Base-by-base conservation (phyloP, 306 rosid genomes). In the Erythrophleum fordii region DNA sequence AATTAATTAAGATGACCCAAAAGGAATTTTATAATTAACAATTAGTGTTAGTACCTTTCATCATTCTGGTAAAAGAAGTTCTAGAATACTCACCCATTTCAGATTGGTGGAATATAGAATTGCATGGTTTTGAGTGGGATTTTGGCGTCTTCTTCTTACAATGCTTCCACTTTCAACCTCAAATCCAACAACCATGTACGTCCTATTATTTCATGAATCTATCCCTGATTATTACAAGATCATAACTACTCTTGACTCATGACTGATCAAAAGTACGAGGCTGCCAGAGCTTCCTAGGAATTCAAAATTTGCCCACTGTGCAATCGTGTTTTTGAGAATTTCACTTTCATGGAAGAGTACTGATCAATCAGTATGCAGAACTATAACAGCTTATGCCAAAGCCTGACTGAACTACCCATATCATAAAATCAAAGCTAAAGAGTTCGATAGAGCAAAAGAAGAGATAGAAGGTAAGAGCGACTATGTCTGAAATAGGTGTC, bases 91-190 rank as follows among this genome's bases (percentile, higher is more conserved):
- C 83, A 73, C 55, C 45, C 73, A 26, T 66, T 48, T 52, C 29
- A 68, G 90, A 81, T 81, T 86, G 83, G 90, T 85, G 82, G 70
- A 83, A 83, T 79, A 78, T 83, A 80, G 90, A 81, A 85, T 88
- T 83, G 92, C 91, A 82, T 91, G 91, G 88, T 88, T 92, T 88
- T 89, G 84, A 83, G 90, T 86, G 92, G 69, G 75, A 70, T 83
- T 90, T 91, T 91, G 97, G 92, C 91, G 83, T 85, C 87, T 92
- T 92, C 95, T 81, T 71, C 93, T 84, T 72, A 68, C 22, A 77
- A 82, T 79, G 82, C 80, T 76, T 80, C 69, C 65, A 76, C 75
- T 84, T 87, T 89, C 91, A 83, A 77, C 75, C 83, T 79, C 83
- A 41, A 81, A 82, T 80, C 84, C 80, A 71, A 85, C 83, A 79